phyloP scores from a whole-genome alignment of 2,329 filamentous ascomycete genomes.

The Verticillium dahliae region DNA sequence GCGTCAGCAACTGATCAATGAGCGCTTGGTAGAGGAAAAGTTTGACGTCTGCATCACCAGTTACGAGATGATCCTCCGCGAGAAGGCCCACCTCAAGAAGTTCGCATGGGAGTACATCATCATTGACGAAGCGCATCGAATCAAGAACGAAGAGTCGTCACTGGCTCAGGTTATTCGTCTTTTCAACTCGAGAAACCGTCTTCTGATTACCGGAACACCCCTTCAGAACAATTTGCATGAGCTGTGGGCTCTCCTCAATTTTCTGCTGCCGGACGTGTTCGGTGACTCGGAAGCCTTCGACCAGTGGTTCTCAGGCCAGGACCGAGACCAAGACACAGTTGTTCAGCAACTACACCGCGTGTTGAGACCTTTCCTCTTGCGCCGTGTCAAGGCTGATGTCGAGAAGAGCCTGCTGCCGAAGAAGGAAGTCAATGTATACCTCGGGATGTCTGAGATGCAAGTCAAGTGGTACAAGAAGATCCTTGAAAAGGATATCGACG shows the following conservation, averaged over 20 bases:
- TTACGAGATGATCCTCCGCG: constrained; percentile 96
- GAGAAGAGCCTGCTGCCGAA: constrained; percentile 97
- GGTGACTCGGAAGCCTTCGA: constrained; percentile 96
- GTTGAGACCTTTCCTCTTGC: constrained; percentile 84
- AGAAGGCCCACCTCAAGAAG: constrained; percentile 92
- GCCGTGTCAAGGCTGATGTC: constrained; percentile 94
- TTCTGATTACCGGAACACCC: constrained; percentile 93
- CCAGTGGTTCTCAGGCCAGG: constrained; percentile 92
- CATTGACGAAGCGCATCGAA: constrained; percentile 94
- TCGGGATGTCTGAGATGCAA: constrained; percentile 99
- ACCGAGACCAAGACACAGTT: constrained; percentile 86
- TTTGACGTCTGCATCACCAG: constrained; percentile 98
- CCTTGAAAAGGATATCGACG: constrained; percentile 96
- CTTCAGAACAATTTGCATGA: constrained; percentile 98
- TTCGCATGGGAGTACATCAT: constrained; percentile 99
- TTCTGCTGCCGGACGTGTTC: constrained; percentile 95
- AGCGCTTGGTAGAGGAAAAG: constrained; percentile 85
- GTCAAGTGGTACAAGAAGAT: constrained; percentile 99
- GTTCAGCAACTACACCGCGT: constrained; percentile 94
- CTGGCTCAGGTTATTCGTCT: constrained; percentile 92
- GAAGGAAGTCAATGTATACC: constrained; percentile 94
- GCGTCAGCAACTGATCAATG: constrained; percentile 79
- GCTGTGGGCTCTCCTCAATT: constrained; percentile 95
- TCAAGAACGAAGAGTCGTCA: constrained; percentile 99
- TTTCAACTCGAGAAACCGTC: constrained; percentile 90